Evolutionary conservation across 2,329 filamentous ascomycete species (phyloP).

Genomic region (Phyllosticta citribraziliensis): DNA sequence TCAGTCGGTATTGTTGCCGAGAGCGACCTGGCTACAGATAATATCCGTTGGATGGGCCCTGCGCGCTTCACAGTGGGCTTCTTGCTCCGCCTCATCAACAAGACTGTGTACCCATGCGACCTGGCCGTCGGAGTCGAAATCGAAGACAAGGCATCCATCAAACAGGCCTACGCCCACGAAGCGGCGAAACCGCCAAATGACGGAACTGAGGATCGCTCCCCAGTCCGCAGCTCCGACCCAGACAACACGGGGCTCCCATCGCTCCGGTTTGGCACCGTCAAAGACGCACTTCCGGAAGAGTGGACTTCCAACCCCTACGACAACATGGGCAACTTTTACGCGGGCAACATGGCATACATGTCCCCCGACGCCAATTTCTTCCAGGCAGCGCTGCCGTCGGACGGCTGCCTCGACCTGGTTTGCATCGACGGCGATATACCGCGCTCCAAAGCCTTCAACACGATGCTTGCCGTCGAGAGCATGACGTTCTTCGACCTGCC

Average conservation of each 20-base stretch:
- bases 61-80: slow-evolving; percentile 79
- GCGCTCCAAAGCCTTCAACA: slow-evolving; percentile 53
- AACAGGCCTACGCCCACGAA: slow-evolving; percentile 53
- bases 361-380: slow-evolving; percentile 81
- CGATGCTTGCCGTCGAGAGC: slow-evolving; percentile 62
- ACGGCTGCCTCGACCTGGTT: slow-evolving; percentile 79
- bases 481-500: slow-evolving; percentile 71
- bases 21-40: slow-evolving; percentile 77
- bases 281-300: slow-evolving; percentile 62
- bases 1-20: slow-evolving; percentile 85
- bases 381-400: slow-evolving; percentile 67
- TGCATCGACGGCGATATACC: slow-evolving; percentile 68
- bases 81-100: slow-evolving; percentile 62
- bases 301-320: slow-evolving; percentile 69
- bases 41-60: slow-evolving; percentile 86
- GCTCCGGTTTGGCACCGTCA: slow-evolving; percentile 69
- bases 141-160: slow-evolving; percentile 63
- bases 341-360: slow-evolving; percentile 93
- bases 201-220: slow-evolving; percentile 17
- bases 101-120: slow-evolving; percentile 80
- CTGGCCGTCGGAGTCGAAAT: slow-evolving; percentile 76
- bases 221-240: slow-evolving; percentile 6
- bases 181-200: slow-evolving; percentile 16
- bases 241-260: slow-evolving; percentile 49
- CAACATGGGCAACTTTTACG: slow-evolving; percentile 84